phyloP scores from a whole-genome alignment of 768 basidiomycete species.

The Hydnum rufescens region DNA sequence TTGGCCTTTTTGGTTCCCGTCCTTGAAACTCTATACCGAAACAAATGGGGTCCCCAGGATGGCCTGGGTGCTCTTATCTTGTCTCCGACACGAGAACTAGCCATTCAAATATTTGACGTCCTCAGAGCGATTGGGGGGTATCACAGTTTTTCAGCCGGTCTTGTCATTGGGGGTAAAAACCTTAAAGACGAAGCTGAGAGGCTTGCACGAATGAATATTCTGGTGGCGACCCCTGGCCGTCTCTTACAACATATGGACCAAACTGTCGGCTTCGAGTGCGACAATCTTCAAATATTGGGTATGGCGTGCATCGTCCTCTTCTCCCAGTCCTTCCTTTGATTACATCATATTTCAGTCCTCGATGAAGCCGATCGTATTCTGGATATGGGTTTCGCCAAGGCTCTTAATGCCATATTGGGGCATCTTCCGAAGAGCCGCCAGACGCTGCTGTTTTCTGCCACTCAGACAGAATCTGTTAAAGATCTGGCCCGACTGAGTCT shows the following conservation, averaged over 20 bases:
- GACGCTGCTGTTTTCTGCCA: slow-evolving; percentile 91
- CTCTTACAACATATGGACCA: slow-evolving; percentile 97
- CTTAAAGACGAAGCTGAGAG: slow-evolving; percentile 83
- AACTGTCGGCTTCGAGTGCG: slow-evolving; percentile 82
- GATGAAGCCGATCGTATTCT: slow-evolving; percentile 95
- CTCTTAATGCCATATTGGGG: slow-evolving; percentile 73
- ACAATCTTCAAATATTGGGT: slow-evolving; percentile 83
- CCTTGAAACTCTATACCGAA: slow-evolving; percentile 41
- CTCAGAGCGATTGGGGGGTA: slow-evolving; percentile 80
- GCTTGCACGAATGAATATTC: slow-evolving; percentile 84
- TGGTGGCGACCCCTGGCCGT: slow-evolving; percentile 93
- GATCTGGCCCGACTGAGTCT: slow-evolving; percentile 84
- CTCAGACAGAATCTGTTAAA: slow-evolving; percentile 75
- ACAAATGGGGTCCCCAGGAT: slow-evolving; percentile 53
- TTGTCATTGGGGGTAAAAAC: slow-evolving; percentile 93
- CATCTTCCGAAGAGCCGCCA: slow-evolving; percentile 85
- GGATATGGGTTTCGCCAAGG: slow-evolving; percentile 87
- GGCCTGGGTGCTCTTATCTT: slow-evolving; percentile 79
- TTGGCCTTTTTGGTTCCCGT: slow-evolving; percentile 51
- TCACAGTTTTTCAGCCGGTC: slow-evolving; percentile 81
- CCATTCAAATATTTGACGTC: slow-evolving; percentile 96
- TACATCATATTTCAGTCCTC: slow-evolving; percentile 37
- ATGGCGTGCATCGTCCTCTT: slow-evolving; percentile 16
- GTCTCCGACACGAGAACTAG: slow-evolving; percentile 83
- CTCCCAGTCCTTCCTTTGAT: not conserved